A percentile compares a stretch with the other conserved stretches of the same genome.
Evolutionary conservation across 2,329 filamentous ascomycete species (phyloP).

Genomic region (Phaeosphaeriaceae sp.): DNA sequence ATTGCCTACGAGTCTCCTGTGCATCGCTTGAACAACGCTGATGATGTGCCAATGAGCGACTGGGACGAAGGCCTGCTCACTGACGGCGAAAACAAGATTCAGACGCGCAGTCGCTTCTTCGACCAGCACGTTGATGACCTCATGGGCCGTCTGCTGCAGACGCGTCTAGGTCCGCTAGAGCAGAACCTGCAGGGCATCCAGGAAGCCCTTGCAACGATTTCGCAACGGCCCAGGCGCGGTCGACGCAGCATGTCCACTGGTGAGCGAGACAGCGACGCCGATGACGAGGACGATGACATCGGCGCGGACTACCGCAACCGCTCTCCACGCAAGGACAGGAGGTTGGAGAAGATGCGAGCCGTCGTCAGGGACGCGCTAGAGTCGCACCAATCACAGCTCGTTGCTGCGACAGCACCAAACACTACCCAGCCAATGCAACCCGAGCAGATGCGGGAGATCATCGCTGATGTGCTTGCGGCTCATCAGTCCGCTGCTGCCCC

Average conservation of each 20-base stretch:
- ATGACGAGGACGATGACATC: constrained; percentile 85
- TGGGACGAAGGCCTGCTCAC: constrained; percentile 90
- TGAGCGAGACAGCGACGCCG: constrained; percentile 85
- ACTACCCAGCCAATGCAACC: constrained; percentile 50
- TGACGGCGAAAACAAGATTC: constrained; percentile 76
- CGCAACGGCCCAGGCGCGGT: constrained; percentile 59
- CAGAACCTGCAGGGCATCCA: constrained; percentile 79
- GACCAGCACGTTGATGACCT: constrained; percentile 88
- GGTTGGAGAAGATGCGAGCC: constrained; percentile 76
- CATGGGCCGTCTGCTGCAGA: constrained; percentile 77
- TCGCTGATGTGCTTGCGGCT: constrained; percentile 68
- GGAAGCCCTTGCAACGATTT: constrained; percentile 67
- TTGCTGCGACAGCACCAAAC: constrained; percentile 29
- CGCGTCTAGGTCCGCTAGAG: constrained; percentile 81
- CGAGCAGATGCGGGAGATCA: constrained; percentile 72
- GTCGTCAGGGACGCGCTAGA: constrained; percentile 69
- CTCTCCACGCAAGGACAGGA: constrained; percentile 80
- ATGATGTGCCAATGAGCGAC: constrained; percentile 77
- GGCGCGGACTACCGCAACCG: constrained; percentile 68
- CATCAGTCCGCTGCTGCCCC: constrained; percentile 43
- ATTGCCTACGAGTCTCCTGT: constrained; percentile 64
- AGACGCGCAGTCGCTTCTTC: constrained; percentile 84
- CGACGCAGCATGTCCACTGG: constrained; percentile 71
- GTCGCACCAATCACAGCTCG: constrained; percentile 49
- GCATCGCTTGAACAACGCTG: constrained; percentile 68